Evolutionary conservation across 805 yeast genomes (phyloP), one percentile per base, ranked within the genome.

Genomic region (Lipomyces spencermartinsiae): DNA sequence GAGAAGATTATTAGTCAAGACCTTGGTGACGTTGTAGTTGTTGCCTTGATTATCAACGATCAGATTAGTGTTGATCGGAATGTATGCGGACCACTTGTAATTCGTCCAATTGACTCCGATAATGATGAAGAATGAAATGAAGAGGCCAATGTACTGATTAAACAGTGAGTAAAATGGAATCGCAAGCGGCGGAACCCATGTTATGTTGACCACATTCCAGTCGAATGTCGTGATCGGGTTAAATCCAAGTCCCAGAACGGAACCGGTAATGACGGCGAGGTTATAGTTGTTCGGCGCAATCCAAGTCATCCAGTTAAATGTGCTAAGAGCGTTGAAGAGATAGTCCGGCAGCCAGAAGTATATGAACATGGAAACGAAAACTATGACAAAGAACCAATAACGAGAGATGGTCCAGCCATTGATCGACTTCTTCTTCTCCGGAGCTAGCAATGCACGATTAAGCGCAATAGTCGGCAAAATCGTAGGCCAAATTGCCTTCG

Each of bases 401-500:
- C 88, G 80, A 4, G 87, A 82, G 58, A 87, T 83, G 57, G 78
- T 84, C 91, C 91, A 88, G 2, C 89, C 89, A 68, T 86, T 79
- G 35, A 89, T 86, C 75, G 85, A 83, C 43, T 77, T 80, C 71
- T 83, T 79, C 74, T 83, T 68, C 39, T 63, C 64, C 8, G 61
- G 58, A n/a, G 19, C 43, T 4, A 58, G 57, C 78, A 87, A 81
- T 77, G 84, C 82, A 74, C 85, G 80, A 79, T 85, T 81, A 71
- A 87, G 83, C 35, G 89, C 86, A 33, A 86, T 74, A 5, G 87
- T 81, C 63, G 87, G 89, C 75, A 90, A 81, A 74, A 83, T 84
- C 2, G 85, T 77, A 6, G 93, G 93, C 93, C 93, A 90, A 62
- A 89, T 82, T 77, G 87, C 85, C n/a, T 86, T 80, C 2, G 88